Percentiles rank a stretch among this genome's conserved stretches.
phyloP scores from a whole-genome alignment of 2,329 filamentous ascomycete species.

The Tolypocladium endophyticum region DNA sequence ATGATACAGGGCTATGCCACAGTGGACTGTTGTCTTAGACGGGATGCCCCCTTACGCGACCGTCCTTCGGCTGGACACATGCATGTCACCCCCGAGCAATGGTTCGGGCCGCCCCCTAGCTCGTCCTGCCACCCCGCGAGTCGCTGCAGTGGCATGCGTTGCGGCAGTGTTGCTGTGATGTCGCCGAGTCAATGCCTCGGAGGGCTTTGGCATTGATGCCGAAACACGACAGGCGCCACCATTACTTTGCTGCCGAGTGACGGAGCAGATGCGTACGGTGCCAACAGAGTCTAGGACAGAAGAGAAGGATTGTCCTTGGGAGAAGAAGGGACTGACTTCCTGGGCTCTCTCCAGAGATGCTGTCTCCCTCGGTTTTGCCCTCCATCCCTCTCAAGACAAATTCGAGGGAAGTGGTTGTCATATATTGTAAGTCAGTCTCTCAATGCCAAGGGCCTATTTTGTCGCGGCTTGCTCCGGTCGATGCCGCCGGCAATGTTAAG shows the following conservation, averaged over 20 bases:
- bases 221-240: background rate
- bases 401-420: background rate
- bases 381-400: no score
- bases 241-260: background rate
- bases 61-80: background rate
- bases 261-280: background rate
- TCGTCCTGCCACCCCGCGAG: background rate
- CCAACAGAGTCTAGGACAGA: background rate
- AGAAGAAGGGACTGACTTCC: background rate
- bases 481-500: background rate
- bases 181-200: background rate
- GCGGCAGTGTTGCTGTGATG: background rate
- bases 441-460: background rate
- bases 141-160: background rate
- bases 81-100: no score
- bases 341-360: no score
- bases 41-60: background rate
- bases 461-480: background rate
- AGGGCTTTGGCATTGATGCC: background rate
- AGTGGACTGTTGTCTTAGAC: background rate
- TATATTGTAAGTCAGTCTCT: no score
- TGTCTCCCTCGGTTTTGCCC: no score
- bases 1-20: background rate
- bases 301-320: background rate
- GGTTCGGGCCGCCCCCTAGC: background rate